A percentile compares a stretch with the other conserved stretches of the same genome.
Conservation (phyloP, 164 flowering plant species). For the Magnolia officinalis region DNA sequence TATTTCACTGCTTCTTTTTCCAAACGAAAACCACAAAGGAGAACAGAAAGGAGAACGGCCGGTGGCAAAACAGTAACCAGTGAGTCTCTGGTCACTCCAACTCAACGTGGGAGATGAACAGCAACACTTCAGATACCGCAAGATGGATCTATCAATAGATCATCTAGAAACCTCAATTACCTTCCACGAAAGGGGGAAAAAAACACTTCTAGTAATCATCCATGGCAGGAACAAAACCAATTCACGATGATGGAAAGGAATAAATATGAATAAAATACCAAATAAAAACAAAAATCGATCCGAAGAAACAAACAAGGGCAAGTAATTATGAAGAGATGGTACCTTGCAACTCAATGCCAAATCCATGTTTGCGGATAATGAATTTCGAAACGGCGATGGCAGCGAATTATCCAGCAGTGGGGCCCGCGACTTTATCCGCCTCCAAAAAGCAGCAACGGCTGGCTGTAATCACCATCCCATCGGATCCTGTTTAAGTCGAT, state of each 20-base stretch:
- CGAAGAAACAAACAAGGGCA: not conserved
- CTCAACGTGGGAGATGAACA: not conserved
- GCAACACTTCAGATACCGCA: not conserved
- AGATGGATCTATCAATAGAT: not conserved
- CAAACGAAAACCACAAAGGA: no score
- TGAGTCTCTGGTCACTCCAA: no score
- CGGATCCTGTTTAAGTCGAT: not conserved
- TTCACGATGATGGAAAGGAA: not conserved
- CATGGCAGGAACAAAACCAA: not conserved
- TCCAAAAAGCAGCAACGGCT: not conserved
- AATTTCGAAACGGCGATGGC: not conserved
- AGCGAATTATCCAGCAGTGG: not conserved
- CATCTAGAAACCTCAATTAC: not conserved
- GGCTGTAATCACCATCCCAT: not conserved
- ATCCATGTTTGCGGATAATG: not conserved
- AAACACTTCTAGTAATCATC: not conserved
- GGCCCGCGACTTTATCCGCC: not conserved
- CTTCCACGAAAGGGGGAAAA: no score
- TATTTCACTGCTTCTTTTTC: no score
- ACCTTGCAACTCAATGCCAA: conserved; percentile 1
- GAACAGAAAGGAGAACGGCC: no score
- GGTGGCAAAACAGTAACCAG: no score
- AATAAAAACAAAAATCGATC: not conserved
- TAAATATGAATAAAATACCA: not conserved
- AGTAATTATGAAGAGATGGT: not conserved